These are phyloP conservation scores for Saturnispora mendoncae DNA, from an alignment of 805 yeast species.

Conservation along the genomic window DNA sequence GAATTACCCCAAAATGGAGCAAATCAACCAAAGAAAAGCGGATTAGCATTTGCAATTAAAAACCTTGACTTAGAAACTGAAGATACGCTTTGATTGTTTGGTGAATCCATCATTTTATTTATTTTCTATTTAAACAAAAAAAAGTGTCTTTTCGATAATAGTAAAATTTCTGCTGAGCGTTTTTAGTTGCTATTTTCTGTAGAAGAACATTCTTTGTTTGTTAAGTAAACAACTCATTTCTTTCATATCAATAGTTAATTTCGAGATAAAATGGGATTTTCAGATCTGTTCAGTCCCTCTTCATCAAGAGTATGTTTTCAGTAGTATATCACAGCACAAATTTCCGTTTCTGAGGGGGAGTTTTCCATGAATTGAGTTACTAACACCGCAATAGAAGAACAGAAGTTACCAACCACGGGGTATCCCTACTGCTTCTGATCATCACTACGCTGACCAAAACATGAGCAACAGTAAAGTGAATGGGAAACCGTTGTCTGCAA, in stretches of 20 bases:
- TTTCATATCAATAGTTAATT: not conserved
- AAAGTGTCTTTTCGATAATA: too few relatives aligned
- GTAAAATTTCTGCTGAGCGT: slow-evolving; percentile 1
- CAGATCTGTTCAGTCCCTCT: not conserved
- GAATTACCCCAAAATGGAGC: too few relatives aligned
- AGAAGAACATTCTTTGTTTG: too few relatives aligned
- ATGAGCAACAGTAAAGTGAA: not conserved
- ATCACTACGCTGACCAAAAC: slow-evolving; percentile 1
- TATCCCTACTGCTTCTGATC: slow-evolving; percentile 9
- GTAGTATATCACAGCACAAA: too few relatives aligned
- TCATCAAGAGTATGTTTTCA: not conserved
- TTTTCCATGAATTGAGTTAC: too few relatives aligned
- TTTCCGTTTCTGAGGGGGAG: too few relatives aligned
- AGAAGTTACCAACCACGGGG: slow-evolving; percentile 8
- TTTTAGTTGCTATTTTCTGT: not conserved
- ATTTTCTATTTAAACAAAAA: too few relatives aligned
- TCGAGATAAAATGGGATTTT: not conserved
- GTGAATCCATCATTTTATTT: not conserved
- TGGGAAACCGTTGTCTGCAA: slow-evolving; percentile 8
- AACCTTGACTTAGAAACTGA: slow-evolving; percentile 4
- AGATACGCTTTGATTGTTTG: not conserved
- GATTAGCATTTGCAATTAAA: slow-evolving; percentile 11
- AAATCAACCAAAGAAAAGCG: slow-evolving; percentile 9
- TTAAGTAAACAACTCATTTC: not conserved
- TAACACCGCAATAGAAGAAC: slow-evolving; percentile 1